Base-by-base conservation (phyloP, 2,329 filamentous ascomycete species). In the Fusarium albidum region DNA sequence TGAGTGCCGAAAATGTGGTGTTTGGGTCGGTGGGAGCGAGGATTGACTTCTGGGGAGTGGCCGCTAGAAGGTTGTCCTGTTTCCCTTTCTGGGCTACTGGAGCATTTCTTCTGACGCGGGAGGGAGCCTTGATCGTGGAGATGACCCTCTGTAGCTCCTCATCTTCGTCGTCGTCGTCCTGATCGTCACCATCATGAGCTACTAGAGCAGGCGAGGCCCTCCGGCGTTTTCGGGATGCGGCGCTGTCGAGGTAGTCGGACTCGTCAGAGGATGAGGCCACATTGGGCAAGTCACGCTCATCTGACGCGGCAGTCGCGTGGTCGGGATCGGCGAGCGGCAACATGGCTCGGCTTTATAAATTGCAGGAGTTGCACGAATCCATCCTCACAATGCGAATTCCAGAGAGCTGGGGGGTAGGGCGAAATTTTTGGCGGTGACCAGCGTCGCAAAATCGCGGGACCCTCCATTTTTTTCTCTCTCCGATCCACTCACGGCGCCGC, bases 1-100 rank as follows among this genome's bases (percentile, higher is more conserved):
- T 79, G 44, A 97, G 76, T 10, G 85, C 83, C 14, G 86, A 83
- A 69, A 96, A 96, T 9, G 83, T 89, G 14, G 82, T 77, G 69
- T 85, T 80, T 40, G 77, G 75, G 64, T 86, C 82, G 18, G 77
- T 78, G 11, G 83, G 81, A 4, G 82, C 83, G 41, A 78, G 72
- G 49, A 82, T 76, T 21, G 70, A 64, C 46, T 69, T 73, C 42
- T 66, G 67, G 17, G 68, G 47, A n/a, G 61, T 34, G 9, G 55
- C 32, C 32, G 55, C 32, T 32, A 63, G 47, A 50, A 59, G 34
- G 40, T 67, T 52, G 37, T 57, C 54, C 28, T 56, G 49, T 32
- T 54, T 42, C 33, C 65, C 58, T 21, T 55, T 59, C 28, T 64
- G 51, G 28, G 64, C 61, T 21, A 49, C 48, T 29, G 63, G 61